Base-by-base conservation (phyloP, 2,329 filamentous ascomycete species). In the Grosmannia clavigera region DNA sequence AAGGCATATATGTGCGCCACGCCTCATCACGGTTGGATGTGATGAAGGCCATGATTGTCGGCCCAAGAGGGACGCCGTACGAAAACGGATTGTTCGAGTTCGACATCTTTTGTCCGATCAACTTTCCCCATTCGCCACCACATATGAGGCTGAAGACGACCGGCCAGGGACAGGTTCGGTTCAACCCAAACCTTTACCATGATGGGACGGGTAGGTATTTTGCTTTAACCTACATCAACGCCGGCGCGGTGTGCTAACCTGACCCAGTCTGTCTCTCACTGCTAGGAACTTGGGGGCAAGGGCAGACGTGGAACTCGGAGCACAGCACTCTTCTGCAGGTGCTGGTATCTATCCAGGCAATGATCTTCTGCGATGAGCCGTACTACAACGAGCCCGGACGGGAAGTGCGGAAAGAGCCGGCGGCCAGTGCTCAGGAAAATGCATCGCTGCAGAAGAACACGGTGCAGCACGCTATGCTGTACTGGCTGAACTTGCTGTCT, bases 61-160 rank as follows among this genome's bases (percentile, higher is more conserved):
- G 79, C 0, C 77, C 79, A 0, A 64, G 65, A 5, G 75, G 68
- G 16, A 81, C 78, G 7, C 79, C 80, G 16, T 82, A 82, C 66
- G 78, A 78, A 63, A 71, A 77, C 51, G 79, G 79, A 0, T 65
- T 81, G 3, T 82, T 81, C 64, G 79, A 81, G 62, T 82, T 82
- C 61, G 78, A 82, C 64, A 64, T 82, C 38, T 74, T 74, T 40
- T 79, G 76, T 57, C 66, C 67, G 9, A 14, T 35, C 0, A 63
- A 71, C 0, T 82, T 78, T 60, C 79, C 80, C 0, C 62, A 67
- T 1, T 58, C 33, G 0, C 74, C 78, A 12, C 79, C 79, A 0
- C 7, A 57, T 7, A 70, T 80, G 61, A 57, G 61, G 1, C 79
- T 79, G 64, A 72, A 69, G 61, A 78, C 76, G 0, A 80, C 79